A percentile compares a stretch with the other conserved stretches of the same genome.
Conservation (phyloP, 2,329 filamentous ascomycete species). For the Rhexocercosporidium sp. region DNA sequence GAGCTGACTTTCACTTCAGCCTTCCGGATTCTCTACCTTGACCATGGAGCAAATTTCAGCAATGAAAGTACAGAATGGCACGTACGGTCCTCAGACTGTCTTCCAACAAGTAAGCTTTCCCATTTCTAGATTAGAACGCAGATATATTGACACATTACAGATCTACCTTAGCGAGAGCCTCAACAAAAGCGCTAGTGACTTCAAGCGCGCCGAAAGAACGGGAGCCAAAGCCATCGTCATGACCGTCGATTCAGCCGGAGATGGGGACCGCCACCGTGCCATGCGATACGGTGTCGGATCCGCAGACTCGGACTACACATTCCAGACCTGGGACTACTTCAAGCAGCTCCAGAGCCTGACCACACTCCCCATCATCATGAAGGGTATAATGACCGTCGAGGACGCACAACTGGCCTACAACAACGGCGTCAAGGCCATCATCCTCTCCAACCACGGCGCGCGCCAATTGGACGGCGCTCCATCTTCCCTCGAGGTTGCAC, state of each 20-base stretch:
- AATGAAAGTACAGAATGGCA: slow-evolving; percentile 7
- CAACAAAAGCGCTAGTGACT: slow-evolving; percentile 19
- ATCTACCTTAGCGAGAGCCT: slow-evolving; percentile 24
- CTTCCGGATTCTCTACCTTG: slow-evolving; percentile 17
- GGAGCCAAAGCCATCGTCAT: slow-evolving; percentile 36
- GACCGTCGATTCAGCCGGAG: slow-evolving; percentile 35
- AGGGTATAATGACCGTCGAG: slow-evolving; percentile 59
- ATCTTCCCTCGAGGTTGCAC: slow-evolving; percentile 61
- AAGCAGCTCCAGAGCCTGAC: slow-evolving; percentile 42
- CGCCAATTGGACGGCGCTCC: slow-evolving; percentile 65
- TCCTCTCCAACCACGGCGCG: slow-evolving; percentile 52
- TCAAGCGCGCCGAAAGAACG: slow-evolving; percentile 32
- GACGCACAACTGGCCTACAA: slow-evolving; percentile 65
- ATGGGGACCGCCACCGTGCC: slow-evolving; percentile 32
- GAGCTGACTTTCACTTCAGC: slow-evolving; percentile 6
- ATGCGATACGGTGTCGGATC: slow-evolving; percentile 29
- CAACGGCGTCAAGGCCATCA: slow-evolving; percentile 60
- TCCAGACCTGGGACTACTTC: slow-evolving; percentile 44
- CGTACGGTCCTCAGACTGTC: slow-evolving; percentile 23
- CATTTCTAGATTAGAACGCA: background rate
- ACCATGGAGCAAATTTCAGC: slow-evolving; percentile 24
- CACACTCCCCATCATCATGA: slow-evolving; percentile 39
- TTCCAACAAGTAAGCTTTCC: slow-evolving; percentile 31
- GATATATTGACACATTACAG: background rate
- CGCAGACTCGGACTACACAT: slow-evolving; percentile 19